Conservation (phyloP, 202 grass and related monocot genomes). For the Thinopyrum obtusiflorum region DNA sequence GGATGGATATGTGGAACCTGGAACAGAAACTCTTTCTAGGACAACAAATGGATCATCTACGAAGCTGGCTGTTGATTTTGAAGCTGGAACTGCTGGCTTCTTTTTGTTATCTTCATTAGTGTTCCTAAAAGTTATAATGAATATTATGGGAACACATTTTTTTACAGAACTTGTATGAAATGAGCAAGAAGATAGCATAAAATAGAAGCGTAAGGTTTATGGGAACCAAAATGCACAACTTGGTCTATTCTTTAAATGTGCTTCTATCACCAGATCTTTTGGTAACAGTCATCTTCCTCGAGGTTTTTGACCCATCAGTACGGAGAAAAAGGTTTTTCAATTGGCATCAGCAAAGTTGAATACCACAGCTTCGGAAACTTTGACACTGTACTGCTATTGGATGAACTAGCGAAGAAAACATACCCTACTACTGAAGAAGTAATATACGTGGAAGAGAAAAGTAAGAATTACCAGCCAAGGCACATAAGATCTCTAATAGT, state of each 20-base stretch:
- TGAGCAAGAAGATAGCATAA: not conserved
- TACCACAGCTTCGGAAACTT: not conserved
- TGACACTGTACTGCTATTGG: not conserved
- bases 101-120: slow-evolving; percentile 34
- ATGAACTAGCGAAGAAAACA: not conserved
- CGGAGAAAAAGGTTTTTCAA: too few relatives aligned
- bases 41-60: slow-evolving; percentile 70
- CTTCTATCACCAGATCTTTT: not conserved
- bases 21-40: slow-evolving; percentile 55
- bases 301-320: too few relatives aligned
- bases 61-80: slow-evolving; percentile 38
- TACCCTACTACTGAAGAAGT: not conserved
- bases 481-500: not conserved
- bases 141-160: slow-evolving; percentile 2
- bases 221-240: not conserved
- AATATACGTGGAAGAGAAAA: not conserved
- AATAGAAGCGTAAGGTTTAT: not conserved
- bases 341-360: too few relatives aligned
- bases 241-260: not conserved
- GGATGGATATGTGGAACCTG: slow-evolving; percentile 45
- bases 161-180: slow-evolving; percentile 14
- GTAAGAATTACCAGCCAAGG: not conserved
- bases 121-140: slow-evolving; percentile 60
- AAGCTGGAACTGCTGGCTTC: slow-evolving; percentile 39
- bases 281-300: too few relatives aligned